Evolutionary conservation across 2,329 filamentous ascomycete genomes (phyloP).

Genomic region (Phyllosticta citribraziliensis): DNA sequence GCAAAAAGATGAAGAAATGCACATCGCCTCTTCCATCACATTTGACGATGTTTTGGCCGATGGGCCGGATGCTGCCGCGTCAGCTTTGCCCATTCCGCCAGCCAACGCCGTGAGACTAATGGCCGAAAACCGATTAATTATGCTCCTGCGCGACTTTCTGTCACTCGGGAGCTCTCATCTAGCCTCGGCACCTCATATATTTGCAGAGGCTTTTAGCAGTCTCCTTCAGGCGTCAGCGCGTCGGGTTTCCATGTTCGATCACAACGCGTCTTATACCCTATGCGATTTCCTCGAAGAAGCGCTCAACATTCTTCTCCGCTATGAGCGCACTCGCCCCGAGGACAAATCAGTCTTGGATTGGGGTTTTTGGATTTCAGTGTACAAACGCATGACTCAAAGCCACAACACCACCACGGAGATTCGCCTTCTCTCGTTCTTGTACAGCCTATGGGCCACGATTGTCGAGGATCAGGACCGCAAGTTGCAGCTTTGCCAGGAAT

Average conservation of each 20-base stretch:
- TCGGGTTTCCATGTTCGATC: conserved; percentile 70
- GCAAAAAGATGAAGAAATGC: background rate
- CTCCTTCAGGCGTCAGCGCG: conserved; percentile 66
- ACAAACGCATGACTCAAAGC: conserved; percentile 66
- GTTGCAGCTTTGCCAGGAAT: conserved; percentile 58
- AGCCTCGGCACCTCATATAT: conserved; percentile 53
- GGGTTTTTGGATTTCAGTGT: conserved; percentile 78
- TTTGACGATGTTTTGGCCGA: conserved; percentile 57
- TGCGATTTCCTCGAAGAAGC: conserved; percentile 85
- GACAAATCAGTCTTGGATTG: conserved; percentile 55
- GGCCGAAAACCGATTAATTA: conserved; percentile 79
- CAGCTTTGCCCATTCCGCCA: conserved; percentile 52
- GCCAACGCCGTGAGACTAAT: conserved; percentile 68
- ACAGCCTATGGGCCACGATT: conserved; percentile 67
- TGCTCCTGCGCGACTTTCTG: conserved; percentile 72
- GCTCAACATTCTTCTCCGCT: conserved; percentile 56
- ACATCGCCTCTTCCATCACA: conserved; percentile 38
- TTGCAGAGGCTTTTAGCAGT: conserved; percentile 64
- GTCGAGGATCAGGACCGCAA: conserved; percentile 58
- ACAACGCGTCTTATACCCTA: conserved; percentile 76
- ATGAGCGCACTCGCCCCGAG: conserved; percentile 33
- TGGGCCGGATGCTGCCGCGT: conserved; percentile 55
- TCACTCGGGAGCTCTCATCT: conserved; percentile 48
- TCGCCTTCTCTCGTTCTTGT: conserved; percentile 72
- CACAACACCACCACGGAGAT: conserved; percentile 88